Evolutionary conservation across 495 filamentous ascomycete species (phyloP).

Genomic region (Aspergillus sclerotiicarbonarius): DNA sequence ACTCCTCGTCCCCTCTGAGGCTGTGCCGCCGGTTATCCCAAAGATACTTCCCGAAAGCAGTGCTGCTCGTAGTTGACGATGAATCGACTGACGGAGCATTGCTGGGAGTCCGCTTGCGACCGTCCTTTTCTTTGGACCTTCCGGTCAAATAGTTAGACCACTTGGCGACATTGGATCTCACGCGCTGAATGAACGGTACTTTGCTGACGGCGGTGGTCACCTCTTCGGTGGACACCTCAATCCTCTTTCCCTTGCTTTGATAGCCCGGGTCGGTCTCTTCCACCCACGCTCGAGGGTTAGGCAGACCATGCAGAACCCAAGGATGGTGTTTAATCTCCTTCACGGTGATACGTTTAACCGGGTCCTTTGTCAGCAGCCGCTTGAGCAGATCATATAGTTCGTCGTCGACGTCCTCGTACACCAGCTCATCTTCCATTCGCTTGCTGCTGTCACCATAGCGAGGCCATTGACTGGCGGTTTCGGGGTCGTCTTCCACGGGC

Average conservation of each 20-base stretch:
- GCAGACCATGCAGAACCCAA: conserved; percentile 85
- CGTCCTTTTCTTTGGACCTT: conserved; percentile 54
- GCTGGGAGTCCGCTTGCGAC: conserved; percentile 44
- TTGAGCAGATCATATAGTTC: conserved; percentile 77
- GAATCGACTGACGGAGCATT: conserved; percentile 36
- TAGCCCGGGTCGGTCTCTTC: conserved; percentile 88
- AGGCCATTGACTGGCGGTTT: conserved; percentile 32
- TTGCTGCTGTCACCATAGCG: conserved; percentile 44
- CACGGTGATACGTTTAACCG: conserved; percentile 78
- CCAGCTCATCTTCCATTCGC: conserved; percentile 64
- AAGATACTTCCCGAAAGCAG: conserved; percentile 33
- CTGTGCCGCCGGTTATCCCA: conserved; percentile 62
- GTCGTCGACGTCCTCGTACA: conserved; percentile 82
- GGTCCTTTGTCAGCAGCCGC: conserved; percentile 84
- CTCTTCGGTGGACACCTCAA: conserved; percentile 88
- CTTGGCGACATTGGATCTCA: conserved; percentile 52
- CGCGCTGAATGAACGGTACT: conserved; percentile 77
- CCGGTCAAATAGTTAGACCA: conserved; percentile 60
- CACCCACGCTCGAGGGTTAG: conserved; percentile 75
- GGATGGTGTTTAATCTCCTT: conserved; percentile 93
- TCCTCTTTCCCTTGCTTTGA: conserved; percentile 79
- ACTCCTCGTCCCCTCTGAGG: conserved; percentile 66
- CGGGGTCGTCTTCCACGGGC: conserved; percentile 64
- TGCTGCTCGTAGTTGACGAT: conserved; percentile 30
- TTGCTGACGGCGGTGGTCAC: conserved; percentile 87